Percentiles rank a stretch among this genome's conserved stretches.
Evolutionary conservation across 106 monocot genomes (phyloP).

Genomic region (Vanilla planifolia): DNA sequence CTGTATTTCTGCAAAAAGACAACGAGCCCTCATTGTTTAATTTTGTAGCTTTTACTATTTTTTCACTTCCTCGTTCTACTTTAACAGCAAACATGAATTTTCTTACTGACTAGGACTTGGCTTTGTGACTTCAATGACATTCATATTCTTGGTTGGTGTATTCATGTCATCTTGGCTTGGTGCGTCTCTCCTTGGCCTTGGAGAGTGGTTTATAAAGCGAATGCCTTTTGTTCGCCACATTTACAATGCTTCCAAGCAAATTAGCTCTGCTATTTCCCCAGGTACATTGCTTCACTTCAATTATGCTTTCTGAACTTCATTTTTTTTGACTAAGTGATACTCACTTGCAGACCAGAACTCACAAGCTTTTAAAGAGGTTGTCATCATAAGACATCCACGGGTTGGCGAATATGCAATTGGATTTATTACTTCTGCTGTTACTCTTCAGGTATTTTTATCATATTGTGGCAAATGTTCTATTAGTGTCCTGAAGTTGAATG

Average conservation of each 20-base stretch:
- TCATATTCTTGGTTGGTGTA: conserved; percentile 88
- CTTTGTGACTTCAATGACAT: conserved; percentile 78
- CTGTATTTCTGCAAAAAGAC: no score
- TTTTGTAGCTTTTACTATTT: neutral
- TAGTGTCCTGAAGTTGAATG: neutral
- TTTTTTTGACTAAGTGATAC: conserved; percentile 7
- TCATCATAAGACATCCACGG: conserved; percentile 82
- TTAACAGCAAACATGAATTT: neutral
- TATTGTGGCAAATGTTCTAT: neutral
- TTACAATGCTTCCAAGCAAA: conserved; percentile 90
- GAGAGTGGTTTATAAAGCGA: conserved; percentile 93
- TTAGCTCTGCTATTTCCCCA: conserved; percentile 90
- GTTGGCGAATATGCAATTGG: conserved; percentile 93
- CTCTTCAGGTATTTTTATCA: conserved; percentile 57
- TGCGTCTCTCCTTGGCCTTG: conserved; percentile 78
- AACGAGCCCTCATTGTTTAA: no score
- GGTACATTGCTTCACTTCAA: conserved; percentile 27
- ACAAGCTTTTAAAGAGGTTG: conserved; percentile 92
- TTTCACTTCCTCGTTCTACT: neutral
- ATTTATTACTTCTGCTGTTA: conserved; percentile 75
- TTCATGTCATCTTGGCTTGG: conserved; percentile 98
- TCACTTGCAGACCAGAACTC: conserved; percentile 62
- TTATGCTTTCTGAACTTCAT: neutral
- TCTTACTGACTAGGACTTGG: conserved; percentile 50
- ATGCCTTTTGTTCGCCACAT: conserved; percentile 96